These are phyloP conservation scores for Cladorrhinum sp. DNA, from an alignment of 2,329 filamentous ascomycete genomes.

Conservation along the genomic window DNA sequence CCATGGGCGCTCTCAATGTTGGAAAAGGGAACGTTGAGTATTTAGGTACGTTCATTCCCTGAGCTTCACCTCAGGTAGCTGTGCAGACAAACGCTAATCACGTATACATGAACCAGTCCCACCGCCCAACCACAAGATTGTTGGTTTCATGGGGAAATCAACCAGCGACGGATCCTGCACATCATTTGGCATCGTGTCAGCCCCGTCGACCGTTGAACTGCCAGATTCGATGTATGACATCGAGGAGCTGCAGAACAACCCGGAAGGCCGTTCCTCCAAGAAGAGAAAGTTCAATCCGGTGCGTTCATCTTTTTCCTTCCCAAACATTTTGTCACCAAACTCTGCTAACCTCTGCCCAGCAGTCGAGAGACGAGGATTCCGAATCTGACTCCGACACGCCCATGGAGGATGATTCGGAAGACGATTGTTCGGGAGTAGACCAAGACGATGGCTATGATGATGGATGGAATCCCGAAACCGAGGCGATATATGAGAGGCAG, in stretches of 20 bases:
- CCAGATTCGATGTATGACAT: slow-evolving; percentile 41
- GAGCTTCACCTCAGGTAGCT: too few relatives aligned
- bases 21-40: not conserved
- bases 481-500: not conserved
- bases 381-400: not conserved
- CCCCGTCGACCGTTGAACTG: slow-evolving; percentile 37
- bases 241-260: slow-evolving; percentile 39
- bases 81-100: slow-evolving; percentile 15
- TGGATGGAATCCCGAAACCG: not conserved
- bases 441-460: slow-evolving; percentile 2
- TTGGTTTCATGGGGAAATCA: slow-evolving; percentile 43
- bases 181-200: slow-evolving; percentile 49
- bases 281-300: not conserved
- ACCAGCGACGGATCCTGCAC: slow-evolving; percentile 32
- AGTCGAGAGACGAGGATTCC: not conserved
- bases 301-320: not conserved
- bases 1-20: slow-evolving; percentile 18
- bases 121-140: slow-evolving; percentile 36
- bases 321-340: not conserved
- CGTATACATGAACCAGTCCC: slow-evolving; percentile 10
- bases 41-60: slow-evolving; percentile 7
- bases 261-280: not conserved
- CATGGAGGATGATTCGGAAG: not conserved
- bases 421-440: not conserved
- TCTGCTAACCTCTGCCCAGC: not conserved